Base-by-base conservation (phyloP, 2,329 filamentous ascomycete genomes). In the Rhexocercosporidium sp. region DNA sequence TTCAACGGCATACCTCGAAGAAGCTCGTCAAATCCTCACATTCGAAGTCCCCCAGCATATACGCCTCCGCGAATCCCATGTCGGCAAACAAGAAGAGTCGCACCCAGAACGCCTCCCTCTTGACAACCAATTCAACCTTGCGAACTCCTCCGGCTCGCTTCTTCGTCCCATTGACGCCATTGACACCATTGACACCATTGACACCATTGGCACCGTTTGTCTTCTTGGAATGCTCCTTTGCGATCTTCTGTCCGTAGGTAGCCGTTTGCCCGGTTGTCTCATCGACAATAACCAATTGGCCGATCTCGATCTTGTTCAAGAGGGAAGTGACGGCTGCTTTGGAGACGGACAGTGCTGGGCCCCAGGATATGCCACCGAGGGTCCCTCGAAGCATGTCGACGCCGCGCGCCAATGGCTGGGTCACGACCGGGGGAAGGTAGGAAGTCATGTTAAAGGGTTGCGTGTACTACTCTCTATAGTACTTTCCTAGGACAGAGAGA, bases 11-110 rank as follows among this genome's bases (percentile, higher is more conserved):
- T 75, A 89, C 86, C 76, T 86, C 85, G 77, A 93, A 92, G 75
- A 93, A 92, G 1, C 84, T 83, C 1, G 88, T 89, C 71, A 93
- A 76, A 75, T 92, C 86, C 12, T 84, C 80, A 67, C 90, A 92
- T 61, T 88, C 85, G 31, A 92, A 83, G 76, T 93, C 90, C 53
- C 88, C 88, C 18, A 92, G 82, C 89, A 93, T 92, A 74, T 91
- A 92, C 31, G 88, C 86, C 59, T 77, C 75, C 8, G 74, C 87
- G 70, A 93, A 92, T 2, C 90, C 90, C 89, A 93, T 92, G 77
- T 93, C 90, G 44, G 87, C 88, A 74, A 92, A 91, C 31, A 93
- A 78, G 54, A 90, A 83, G 61, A 92, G 78, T 47, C 90, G 84
- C 74, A 91, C 84, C 90, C 90, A 93, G 75, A 92, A 92, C 34